Base-by-base conservation (phyloP, 1,284 basidiomycete genomes). In the Rhodotorula sp. region DNA sequence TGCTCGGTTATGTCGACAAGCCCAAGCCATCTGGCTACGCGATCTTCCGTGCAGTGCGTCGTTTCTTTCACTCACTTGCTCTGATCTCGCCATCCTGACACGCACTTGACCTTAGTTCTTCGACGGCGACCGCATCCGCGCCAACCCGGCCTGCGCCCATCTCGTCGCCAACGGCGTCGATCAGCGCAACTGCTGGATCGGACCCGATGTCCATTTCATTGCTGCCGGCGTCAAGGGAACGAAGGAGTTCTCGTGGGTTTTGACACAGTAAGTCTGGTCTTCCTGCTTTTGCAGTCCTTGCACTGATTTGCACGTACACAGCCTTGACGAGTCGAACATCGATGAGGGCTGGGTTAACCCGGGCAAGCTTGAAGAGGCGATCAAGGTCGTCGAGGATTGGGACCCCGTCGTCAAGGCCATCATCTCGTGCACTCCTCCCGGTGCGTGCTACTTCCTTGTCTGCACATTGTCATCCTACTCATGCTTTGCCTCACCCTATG, bases 141-240 rank as follows among this genome's bases (percentile, higher is more conserved):
- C 27, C n/a, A 53, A 68, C 34, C 67, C 67, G 2, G 10, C 50
- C 27, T 58, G 48, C 45, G 56, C 56, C 1, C 50, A 59, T 13
- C 61, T 68, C 48, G 62, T 68, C 44, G 56, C n/a, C 41, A 44
- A 56, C n/a, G 25, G 44, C 12, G 61, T 64, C 34, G 67, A 68
- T 34, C 61, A 64, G 49, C 60, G 61, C 25, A 58, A 60, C 75
- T 16, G 63, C 80, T 41, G 71, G 77, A 69, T 79, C 68, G 58
- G 81, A 76, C 59, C 44, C 59, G 79, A 80, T 44, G 72, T 79
- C 41, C 81, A 82, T 65, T 66, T 80, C 42, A 72, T 81, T 21
- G 71, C 68, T 16, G 64, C 68, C 34, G 80, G 78, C 23, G 70
- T 74, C 42, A 54, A 66, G 42, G 73, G 66, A 23, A 79, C 77